phyloP scores from a whole-genome alignment of 2,329 filamentous ascomycete species.

The Colletotrichum echinochloae region DNA sequence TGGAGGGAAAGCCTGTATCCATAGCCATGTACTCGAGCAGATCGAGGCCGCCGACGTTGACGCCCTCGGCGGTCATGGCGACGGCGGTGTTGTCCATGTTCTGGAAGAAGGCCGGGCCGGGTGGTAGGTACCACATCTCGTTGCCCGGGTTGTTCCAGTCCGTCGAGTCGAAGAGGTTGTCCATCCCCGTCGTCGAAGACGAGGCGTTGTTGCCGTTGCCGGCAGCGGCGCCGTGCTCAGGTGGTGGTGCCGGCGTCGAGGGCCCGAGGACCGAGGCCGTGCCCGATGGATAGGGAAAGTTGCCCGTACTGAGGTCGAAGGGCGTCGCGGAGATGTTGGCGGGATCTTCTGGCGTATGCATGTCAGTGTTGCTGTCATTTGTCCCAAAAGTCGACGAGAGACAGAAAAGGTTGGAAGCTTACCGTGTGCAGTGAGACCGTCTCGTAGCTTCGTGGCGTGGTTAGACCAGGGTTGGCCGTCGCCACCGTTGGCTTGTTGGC shows the following conservation, averaged over 20 bases:
- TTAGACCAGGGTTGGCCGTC: conserved; percentile 43
- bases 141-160: conserved; percentile 68
- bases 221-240: conserved; percentile 46
- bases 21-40: conserved; percentile 77
- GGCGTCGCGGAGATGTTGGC: conserved; percentile 71
- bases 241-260: conserved; percentile 59
- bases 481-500: conserved; percentile 25
- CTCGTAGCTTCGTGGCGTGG: conserved; percentile 55
- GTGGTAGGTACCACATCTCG: conserved; percentile 76
- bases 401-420: conserved; percentile 42
- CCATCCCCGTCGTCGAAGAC: conserved; percentile 37
- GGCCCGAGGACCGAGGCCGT: conserved; percentile 62
- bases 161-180: conserved; percentile 58
- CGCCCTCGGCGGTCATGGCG: conserved; percentile 75
- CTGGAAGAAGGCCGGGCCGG: conserved; percentile 73
- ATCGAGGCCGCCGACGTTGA: conserved; percentile 75
- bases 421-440: conserved; percentile 54
- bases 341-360: conserved; percentile 26
- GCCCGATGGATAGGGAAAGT: conserved; percentile 65
- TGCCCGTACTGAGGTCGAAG: conserved; percentile 67
- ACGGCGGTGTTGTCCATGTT: conserved; percentile 71
- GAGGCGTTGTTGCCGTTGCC: conserved; percentile 47
- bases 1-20: conserved; percentile 59
- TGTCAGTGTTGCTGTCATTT: conserved; percentile 40
- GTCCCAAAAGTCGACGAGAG: background rate